phyloP scores from a whole-genome alignment of 257 asterid species.

The Apocynum venetum region DNA sequence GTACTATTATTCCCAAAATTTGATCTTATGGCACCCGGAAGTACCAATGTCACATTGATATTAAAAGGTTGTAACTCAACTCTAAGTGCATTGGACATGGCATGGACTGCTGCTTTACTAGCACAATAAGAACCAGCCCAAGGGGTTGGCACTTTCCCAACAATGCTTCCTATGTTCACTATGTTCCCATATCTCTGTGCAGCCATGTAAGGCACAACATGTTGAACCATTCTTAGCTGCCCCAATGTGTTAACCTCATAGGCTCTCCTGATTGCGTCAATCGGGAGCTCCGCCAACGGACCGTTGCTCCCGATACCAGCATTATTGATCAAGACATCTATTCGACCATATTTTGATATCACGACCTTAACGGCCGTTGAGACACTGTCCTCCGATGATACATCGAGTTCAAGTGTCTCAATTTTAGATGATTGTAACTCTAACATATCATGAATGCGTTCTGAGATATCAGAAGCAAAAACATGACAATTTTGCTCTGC shows the following conservation, averaged over 20 bases:
- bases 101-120: conserved; percentile 60
- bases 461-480: conserved; percentile 48
- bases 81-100: conserved; percentile 44
- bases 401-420: conserved; percentile 58
- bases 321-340: conserved; percentile 62
- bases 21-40: conserved; percentile 57
- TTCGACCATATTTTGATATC: conserved; percentile 41
- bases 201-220: conserved; percentile 67
- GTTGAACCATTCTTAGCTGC: conserved; percentile 54
- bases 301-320: conserved; percentile 74
- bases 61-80: conserved; percentile 57
- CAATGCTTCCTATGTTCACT: conserved; percentile 69
- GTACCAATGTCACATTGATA: conserved; percentile 48
- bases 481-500: conserved; percentile 57
- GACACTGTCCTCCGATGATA: conserved; percentile 55
- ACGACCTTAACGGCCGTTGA: conserved; percentile 32
- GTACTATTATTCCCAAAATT: conserved; percentile 37
- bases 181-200: conserved; percentile 38
- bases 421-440: conserved; percentile 43
- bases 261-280: conserved; percentile 39
- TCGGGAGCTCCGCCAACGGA: conserved; percentile 61
- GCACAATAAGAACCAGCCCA: conserved; percentile 86
- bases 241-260: conserved; percentile 63
- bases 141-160: conserved; percentile 64
- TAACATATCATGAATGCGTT: conserved; percentile 35